Base-by-base conservation (phyloP, 108 stramenopile genomes). In the Parmales sp. region DNA sequence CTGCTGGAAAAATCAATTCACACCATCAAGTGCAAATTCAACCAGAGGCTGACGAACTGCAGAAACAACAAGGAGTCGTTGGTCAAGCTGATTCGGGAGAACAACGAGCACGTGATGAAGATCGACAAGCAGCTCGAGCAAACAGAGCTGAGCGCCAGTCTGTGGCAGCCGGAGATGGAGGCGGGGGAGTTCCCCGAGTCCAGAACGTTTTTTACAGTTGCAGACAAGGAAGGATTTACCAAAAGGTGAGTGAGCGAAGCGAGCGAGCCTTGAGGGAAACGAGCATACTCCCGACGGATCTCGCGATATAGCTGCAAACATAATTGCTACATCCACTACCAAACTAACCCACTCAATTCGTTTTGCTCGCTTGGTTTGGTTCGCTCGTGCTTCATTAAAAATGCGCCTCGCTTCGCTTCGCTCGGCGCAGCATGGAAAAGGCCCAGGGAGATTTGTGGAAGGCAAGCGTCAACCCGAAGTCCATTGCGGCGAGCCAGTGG, bases 1-100 rank as follows among this genome's bases (percentile, higher is more conserved):
- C 65, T 82, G 20, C 70, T 83, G 2, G 73, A 78, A 48, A 79
- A 80, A 46, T 51, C 49, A 9, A 8, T 80, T 11, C 45, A 77
- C 66, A 23, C 44, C 25, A 65, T 86, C 66, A 65, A 72, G 9
- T 34, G 67, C 18, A 48, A 50, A 1, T 86, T 83, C 65, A 86
- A 86, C 71, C 38, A 43, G 18, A 63, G 76, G 11, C 73, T 86
- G 66, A 19, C 76, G 29, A 54, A 48, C 26, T 64, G 80, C 16
- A 66, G 81, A n/a, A 45, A 73, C 16, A 45, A 80, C 19, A 79
- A 79, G 51, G 3, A 31, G n/a, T 34, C 29, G 3, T 38, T 75
- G 2, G 48, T 72, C 2, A 22, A 63, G 45, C 18, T 34, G 0
- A 6, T 34, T 13, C 63, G 18, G 31, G 34, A 20, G 26, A 23